phyloP scores from a whole-genome alignment of 495 filamentous ascomycete species.

The Evernia prunastri region DNA sequence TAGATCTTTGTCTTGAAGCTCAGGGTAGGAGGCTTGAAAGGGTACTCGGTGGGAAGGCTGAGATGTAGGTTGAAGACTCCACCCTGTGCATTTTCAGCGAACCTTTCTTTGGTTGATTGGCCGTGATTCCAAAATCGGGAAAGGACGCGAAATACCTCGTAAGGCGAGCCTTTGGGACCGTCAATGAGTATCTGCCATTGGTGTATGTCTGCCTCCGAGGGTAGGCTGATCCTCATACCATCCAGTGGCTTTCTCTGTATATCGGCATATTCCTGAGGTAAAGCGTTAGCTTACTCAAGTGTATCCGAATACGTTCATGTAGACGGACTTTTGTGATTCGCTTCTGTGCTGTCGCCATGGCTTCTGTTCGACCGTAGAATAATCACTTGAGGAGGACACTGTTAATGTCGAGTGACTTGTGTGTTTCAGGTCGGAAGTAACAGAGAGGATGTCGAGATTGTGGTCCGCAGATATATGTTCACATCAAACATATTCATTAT shows the following conservation, averaged over 20 bases:
- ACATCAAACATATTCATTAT: not conserved
- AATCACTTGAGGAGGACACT: not conserved
- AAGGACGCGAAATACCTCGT: conserved; percentile 46
- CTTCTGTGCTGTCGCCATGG: conserved; percentile 35
- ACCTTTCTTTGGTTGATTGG: not conserved
- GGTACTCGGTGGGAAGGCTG: conserved; percentile 76
- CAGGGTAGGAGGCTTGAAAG: conserved; percentile 86
- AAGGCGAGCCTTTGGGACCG: conserved; percentile 65
- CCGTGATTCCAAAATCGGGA: not conserved
- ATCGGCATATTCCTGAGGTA: conserved; percentile 61
- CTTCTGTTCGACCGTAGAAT: not conserved
- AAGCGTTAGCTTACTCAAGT: conserved; percentile 6
- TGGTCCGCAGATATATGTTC: not conserved
- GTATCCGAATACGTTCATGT: not conserved
- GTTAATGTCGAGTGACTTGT: not conserved
- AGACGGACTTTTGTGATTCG: conserved; percentile 53
- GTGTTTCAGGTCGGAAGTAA: not conserved
- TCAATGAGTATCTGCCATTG: conserved; percentile 76
- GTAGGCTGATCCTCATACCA: conserved; percentile 59
- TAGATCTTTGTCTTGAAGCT: conserved; percentile 93
- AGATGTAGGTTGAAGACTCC: conserved; percentile 75
- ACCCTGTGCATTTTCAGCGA: conserved; percentile 40
- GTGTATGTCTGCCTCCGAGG: conserved; percentile 69
- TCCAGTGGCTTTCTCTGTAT: conserved; percentile 55
- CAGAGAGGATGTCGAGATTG: not conserved